A percentile compares a stretch with the other conserved stretches of the same genome.
Evolutionary conservation across 352 stramenopile genomes (phyloP).

Genomic region (Phytophthora cryptogea): DNA sequence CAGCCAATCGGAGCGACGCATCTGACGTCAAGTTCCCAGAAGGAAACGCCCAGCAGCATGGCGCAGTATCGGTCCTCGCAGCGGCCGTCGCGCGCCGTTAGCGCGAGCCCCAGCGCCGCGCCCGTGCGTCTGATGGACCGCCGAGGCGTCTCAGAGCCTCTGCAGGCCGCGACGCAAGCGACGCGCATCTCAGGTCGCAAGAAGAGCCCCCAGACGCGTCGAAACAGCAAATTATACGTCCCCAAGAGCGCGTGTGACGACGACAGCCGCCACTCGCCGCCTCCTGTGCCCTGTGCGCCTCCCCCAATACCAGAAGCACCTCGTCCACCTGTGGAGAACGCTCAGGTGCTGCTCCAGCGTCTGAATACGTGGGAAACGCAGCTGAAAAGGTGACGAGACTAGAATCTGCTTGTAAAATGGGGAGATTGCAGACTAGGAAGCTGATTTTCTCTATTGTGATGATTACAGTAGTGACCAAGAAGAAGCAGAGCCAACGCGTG

Average conservation of each 20-base stretch:
- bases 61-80: constrained; percentile 16
- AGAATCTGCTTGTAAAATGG: too few relatives aligned
- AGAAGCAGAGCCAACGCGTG: neutral
- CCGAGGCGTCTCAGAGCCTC: neutral
- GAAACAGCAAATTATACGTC: constrained; percentile 13
- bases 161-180: neutral
- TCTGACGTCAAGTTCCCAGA: constrained; percentile 25
- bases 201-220: constrained; percentile 9
- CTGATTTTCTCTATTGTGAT: neutral
- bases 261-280: constrained; percentile 2
- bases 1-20: constrained; percentile 6
- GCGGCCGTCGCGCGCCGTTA: neutral
- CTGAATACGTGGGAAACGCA: constrained; percentile 25
- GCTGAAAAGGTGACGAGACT: constrained; percentile 15
- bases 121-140: constrained; percentile 16
- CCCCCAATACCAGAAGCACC: constrained; percentile 6
- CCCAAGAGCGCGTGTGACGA: constrained; percentile 5
- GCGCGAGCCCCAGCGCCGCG: neutral
- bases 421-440: neutral
- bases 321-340: constrained; percentile 8
- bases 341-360: constrained; percentile 19
- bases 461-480: constrained; percentile 17
- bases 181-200: neutral
- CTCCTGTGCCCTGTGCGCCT: neutral
- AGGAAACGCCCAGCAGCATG: constrained; percentile 16